Evolutionary conservation across 2,329 filamentous ascomycete species (phyloP).

Genomic region (Ustilaginoidea virens): DNA sequence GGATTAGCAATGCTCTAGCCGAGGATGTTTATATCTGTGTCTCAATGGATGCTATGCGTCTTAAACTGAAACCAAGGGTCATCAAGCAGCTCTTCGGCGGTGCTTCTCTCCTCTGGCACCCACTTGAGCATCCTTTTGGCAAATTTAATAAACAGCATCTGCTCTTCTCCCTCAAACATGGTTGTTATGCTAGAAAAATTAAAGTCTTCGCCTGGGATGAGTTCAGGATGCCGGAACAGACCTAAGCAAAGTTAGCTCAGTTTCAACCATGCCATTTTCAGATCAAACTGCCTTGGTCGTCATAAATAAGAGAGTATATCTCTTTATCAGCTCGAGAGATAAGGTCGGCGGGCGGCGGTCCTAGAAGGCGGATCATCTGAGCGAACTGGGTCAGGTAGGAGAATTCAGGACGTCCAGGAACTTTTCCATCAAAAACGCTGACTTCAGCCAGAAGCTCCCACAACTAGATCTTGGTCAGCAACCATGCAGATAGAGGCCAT

Average conservation of each 20-base stretch:
- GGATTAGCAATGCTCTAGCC: too few relatives aligned
- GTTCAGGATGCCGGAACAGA: conserved; percentile 8
- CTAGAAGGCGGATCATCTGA: conserved; percentile 15
- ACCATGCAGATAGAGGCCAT: background rate
- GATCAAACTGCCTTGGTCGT: conserved; percentile 8
- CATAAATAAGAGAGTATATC: conserved; percentile 9
- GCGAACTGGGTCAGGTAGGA: conserved; percentile 12
- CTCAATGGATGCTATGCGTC: too few relatives aligned
- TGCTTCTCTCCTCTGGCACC: conserved; percentile 14
- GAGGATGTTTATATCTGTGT: too few relatives aligned
- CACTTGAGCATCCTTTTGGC: conserved; percentile 14
- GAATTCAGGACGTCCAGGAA: conserved; percentile 8
- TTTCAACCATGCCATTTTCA: background rate
- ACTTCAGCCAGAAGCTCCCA: conserved; percentile 15
- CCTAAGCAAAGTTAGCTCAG: conserved; percentile 6
- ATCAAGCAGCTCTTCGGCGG: conserved; percentile 13
- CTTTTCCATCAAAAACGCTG: conserved; percentile 11
- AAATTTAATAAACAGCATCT: conserved; percentile 13
- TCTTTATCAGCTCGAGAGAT: conserved; percentile 9
- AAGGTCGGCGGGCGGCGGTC: conserved; percentile 11
- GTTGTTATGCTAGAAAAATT: conserved; percentile 8
- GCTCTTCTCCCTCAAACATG: conserved; percentile 10
- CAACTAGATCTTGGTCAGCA: conserved; percentile 8
- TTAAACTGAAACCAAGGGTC: conserved; percentile 14
- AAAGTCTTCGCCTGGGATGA: conserved; percentile 9